phyloP scores from a whole-genome alignment of 73 alveolate genomes.

The Paramecium primaurelia region DNA sequence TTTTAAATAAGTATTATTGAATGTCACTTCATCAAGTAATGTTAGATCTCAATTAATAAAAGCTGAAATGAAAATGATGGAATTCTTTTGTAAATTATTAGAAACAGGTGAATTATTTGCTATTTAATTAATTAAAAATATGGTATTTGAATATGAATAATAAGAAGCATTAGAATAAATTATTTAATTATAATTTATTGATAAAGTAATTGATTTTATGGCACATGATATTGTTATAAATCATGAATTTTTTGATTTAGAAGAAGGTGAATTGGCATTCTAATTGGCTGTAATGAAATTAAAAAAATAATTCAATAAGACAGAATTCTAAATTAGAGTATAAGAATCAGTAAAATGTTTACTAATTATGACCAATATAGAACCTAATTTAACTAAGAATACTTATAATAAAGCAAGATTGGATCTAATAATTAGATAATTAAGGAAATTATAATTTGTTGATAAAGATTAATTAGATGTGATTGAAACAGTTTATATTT shows the following conservation, averaged over 20 bases:
- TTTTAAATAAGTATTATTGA: neutral
- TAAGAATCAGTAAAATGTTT: neutral
- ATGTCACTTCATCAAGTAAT: neutral
- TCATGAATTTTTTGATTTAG: conserved; percentile 12
- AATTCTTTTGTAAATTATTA: neutral
- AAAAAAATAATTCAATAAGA: neutral
- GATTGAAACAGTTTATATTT: neutral
- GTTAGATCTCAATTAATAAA: neutral
- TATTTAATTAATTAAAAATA: neutral
- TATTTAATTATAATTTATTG: neutral
- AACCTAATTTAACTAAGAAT: neutral
- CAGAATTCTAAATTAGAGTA: neutral
- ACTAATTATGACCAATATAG: neutral
- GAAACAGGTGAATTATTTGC: neutral
- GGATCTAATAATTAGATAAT: conserved; percentile 1
- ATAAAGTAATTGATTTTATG: neutral
- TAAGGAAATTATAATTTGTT: neutral
- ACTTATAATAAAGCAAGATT: neutral
- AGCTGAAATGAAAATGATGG: conserved; percentile 21
- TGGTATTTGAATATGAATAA: conserved; percentile 4
- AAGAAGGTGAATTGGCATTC: neutral
- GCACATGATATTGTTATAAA: conserved; percentile 9
- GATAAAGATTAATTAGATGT: conserved; percentile 38
- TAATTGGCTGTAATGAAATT: neutral
- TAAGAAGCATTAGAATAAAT: neutral